Conservation (phyloP, 2,329 filamentous ascomycete species). For the Aspergillus novofumigatus region DNA sequence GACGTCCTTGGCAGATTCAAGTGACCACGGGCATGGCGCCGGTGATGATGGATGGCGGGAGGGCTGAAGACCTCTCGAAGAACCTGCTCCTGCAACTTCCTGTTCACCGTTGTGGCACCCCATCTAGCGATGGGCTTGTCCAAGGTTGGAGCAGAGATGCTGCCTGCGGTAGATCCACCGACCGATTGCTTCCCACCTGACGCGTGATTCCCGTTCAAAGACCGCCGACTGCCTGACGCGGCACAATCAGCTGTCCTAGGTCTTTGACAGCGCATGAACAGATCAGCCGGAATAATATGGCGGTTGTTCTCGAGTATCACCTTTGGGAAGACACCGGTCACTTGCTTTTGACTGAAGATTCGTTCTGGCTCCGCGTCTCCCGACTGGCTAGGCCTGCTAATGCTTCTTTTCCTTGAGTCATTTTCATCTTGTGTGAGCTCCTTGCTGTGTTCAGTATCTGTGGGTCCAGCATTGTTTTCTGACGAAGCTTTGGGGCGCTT, state of each 20-base stretch:
- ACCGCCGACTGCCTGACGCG: conserved; percentile 16
- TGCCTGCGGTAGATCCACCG: conserved; percentile 11
- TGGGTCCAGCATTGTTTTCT: conserved; percentile 22
- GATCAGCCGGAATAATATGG: conserved; percentile 82
- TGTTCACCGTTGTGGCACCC: conserved; percentile 90
- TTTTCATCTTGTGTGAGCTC: conserved; percentile 6
- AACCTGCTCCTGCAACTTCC: conserved; percentile 80
- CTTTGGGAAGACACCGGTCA: conserved; percentile 71
- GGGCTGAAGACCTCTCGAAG: conserved; percentile 88
- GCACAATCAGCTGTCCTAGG: conserved; percentile 33
- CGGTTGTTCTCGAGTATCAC: conserved; percentile 92
- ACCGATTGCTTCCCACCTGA: conserved; percentile 7
- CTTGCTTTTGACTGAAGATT: conserved; percentile 71
- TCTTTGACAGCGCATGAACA: conserved; percentile 62
- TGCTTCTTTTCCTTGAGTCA: conserved; percentile 10
- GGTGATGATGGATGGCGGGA: conserved; percentile 74
- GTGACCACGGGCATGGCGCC: conserved; percentile 62
- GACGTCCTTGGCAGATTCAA: conserved; percentile 56
- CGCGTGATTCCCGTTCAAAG: conserved; percentile 16
- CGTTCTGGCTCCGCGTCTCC: conserved; percentile 40
- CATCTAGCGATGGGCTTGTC: conserved; percentile 58
- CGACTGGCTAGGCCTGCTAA: conserved; percentile 9
- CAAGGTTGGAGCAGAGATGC: conserved; percentile 25
- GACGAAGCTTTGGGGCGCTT: conserved; percentile 53
- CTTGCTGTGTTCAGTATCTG: conserved; percentile 9